phyloP scores from a whole-genome alignment of 768 basidiomycete species.

The Lanmaoa rubissima region DNA sequence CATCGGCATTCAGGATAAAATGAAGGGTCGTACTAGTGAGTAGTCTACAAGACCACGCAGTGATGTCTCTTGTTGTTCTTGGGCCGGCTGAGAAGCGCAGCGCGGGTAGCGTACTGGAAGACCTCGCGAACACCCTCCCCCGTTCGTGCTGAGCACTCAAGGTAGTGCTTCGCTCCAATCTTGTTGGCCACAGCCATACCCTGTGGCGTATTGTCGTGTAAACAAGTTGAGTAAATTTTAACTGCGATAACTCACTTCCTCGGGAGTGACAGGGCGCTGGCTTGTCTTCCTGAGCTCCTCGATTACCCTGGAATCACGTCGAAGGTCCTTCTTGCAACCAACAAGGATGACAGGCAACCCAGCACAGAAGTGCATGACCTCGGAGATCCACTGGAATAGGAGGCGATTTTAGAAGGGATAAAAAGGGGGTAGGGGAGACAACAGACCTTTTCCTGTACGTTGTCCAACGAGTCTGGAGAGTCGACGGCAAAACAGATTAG shows the following conservation, averaged over 20 bases:
- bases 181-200: conserved; percentile 94
- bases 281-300: conserved; percentile 93
- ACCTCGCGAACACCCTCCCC: conserved; percentile 98
- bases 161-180: conserved; percentile 95
- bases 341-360: conserved; percentile 95
- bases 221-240: neutral
- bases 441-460: conserved; percentile 98
- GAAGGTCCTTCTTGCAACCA: conserved; percentile 98
- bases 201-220: conserved; percentile 39
- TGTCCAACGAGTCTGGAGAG: conserved; percentile 96
- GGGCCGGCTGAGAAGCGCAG: conserved; percentile 71
- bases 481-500: conserved; percentile 99
- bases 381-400: conserved; percentile 85
- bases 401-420: conserved; percentile 5
- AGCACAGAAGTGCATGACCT: conserved; percentile 97
- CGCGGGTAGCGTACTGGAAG: conserved; percentile 96
- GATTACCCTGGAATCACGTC: conserved; percentile 89
- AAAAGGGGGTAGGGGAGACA: conserved; percentile 2
- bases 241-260: conserved; percentile 60
- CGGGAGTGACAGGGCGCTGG: conserved; percentile 91
- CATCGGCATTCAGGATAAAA: conserved; percentile 23
- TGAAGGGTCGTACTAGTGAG: conserved; percentile 16
- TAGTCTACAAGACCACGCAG: conserved; percentile 47
- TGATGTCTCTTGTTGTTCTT: conserved; percentile 41
- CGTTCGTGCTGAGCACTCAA: conserved; percentile 95